Evolutionary conservation across 495 filamentous ascomycete species (phyloP), one percentile per base, ranked within the genome.

Genomic region (Trichoderma erinaceum): DNA sequence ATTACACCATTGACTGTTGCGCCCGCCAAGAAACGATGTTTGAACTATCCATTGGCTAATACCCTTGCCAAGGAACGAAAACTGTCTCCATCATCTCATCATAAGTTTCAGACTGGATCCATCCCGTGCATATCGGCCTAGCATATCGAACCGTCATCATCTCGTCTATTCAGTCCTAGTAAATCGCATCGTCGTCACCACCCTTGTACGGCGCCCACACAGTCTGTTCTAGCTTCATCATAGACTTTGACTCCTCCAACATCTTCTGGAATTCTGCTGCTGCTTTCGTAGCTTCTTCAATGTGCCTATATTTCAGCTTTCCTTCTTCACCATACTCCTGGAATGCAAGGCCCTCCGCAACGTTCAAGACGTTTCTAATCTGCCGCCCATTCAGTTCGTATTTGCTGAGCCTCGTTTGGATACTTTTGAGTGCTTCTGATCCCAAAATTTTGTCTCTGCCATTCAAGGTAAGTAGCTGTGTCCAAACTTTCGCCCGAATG

Each of bases 401-500:
- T 15, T 66, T 29, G 10, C 52, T 66, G 4, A 70, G 64, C 4
- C 21, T 13, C 25, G 58, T 27, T 11, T 63, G 32, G 46, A 65
- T 50, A 0, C 61, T 66, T 41, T 64, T 58, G 64, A 65, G 58
- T 29, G 64, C 66, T 32, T 25, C 50, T 11, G 18, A 12, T 5
- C 43, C 43, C 12, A 46, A 0, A 7, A 35, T 13, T n/a, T 63
- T 27, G 41, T 69, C 70, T 25, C 32, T 4, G 2, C 41, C 64
- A 46, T 46, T 46, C 43, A 46, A 12, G 6, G 43, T 46, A 5
- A 71, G 63, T 67, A 71, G 66, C 10, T 68, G 65, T 0, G 23
- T 41, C 67, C 67, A 78, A 44, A 75, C 73, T 8, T 58, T 27
- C 1, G 25, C 58, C 3, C 63, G 74, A 38, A 73, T 68, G 1